Conservation (phyloP, 176 grass and related monocot genomes). For the Miscanthus lutarioriparius region DNA sequence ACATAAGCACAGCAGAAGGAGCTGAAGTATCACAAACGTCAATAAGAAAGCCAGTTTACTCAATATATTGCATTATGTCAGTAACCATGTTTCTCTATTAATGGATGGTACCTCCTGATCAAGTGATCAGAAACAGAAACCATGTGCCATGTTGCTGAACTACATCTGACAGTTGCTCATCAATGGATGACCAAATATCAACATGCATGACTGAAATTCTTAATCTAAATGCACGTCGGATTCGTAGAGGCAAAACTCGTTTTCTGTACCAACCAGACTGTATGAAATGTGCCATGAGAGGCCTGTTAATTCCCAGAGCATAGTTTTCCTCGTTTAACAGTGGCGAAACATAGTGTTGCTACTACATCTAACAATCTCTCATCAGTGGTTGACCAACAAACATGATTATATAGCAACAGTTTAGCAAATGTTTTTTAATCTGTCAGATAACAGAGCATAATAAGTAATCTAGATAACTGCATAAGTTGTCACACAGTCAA, state of each 20-base stretch:
- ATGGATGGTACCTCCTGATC: not conserved
- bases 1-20: not conserved
- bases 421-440: constrained; percentile 3
- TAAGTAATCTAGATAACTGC: constrained; percentile 10
- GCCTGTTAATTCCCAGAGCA: not conserved
- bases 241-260: not conserved
- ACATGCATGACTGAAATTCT: not conserved
- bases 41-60: too few species aligned
- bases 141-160: not conserved
- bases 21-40: not conserved
- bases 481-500: not conserved
- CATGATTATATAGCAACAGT: not conserved
- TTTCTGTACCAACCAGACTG: not conserved
- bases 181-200: not conserved
- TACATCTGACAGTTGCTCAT: not conserved
- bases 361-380: not conserved
- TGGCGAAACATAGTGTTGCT: not conserved
- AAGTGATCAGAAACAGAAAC: not conserved
- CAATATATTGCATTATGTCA: not conserved
- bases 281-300: not conserved
- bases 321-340: not conserved
- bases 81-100: not conserved
- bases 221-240: not conserved
- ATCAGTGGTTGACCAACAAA: not conserved
- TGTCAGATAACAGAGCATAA: not conserved